Conservation (phyloP, 768 basidiomycete species). For the Gloeostereum incarnatum region DNA sequence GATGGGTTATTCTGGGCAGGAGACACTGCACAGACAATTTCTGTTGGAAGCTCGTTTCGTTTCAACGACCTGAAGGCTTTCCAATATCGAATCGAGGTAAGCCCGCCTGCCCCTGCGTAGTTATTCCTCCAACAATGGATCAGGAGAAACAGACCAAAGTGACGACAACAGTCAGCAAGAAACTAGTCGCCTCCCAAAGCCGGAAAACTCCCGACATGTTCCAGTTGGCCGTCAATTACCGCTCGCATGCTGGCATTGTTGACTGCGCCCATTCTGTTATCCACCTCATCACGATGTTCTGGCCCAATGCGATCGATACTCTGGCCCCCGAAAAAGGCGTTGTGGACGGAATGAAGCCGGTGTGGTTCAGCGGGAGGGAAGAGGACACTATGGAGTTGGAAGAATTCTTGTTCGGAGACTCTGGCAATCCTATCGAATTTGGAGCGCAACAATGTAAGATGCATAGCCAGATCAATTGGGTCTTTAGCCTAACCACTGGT, state of each 20-base stretch:
- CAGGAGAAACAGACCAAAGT: slow-evolving; percentile 1
- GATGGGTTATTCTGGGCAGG: slow-evolving; percentile 74
- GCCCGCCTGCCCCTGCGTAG: neutral
- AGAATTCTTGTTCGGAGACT: slow-evolving; percentile 48
- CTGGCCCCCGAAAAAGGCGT: slow-evolving; percentile 48
- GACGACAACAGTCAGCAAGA: too few species aligned
- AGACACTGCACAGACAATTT: slow-evolving; percentile 74
- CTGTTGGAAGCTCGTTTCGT: slow-evolving; percentile 60
- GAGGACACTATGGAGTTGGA: slow-evolving; percentile 34
- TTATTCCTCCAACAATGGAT: neutral
- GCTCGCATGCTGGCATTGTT: slow-evolving; percentile 70
- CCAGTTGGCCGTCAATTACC: slow-evolving; percentile 48
- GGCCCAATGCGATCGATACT: slow-evolving; percentile 55
- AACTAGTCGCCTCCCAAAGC: neutral
- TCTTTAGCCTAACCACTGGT: neutral
- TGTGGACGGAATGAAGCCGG: slow-evolving; percentile 42
- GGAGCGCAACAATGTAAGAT: slow-evolving; percentile 59
- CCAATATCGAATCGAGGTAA: slow-evolving; percentile 51
- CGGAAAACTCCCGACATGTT: slow-evolving; percentile 4
- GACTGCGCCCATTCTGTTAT: slow-evolving; percentile 59
- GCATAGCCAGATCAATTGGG: too few species aligned
- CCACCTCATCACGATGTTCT: slow-evolving; percentile 49
- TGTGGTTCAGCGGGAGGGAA: slow-evolving; percentile 46
- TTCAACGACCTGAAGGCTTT: slow-evolving; percentile 69
- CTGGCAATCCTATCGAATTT: slow-evolving; percentile 40